Base-by-base conservation (phyloP, 345 rosid species). In the Syzygium oleosum region DNA sequence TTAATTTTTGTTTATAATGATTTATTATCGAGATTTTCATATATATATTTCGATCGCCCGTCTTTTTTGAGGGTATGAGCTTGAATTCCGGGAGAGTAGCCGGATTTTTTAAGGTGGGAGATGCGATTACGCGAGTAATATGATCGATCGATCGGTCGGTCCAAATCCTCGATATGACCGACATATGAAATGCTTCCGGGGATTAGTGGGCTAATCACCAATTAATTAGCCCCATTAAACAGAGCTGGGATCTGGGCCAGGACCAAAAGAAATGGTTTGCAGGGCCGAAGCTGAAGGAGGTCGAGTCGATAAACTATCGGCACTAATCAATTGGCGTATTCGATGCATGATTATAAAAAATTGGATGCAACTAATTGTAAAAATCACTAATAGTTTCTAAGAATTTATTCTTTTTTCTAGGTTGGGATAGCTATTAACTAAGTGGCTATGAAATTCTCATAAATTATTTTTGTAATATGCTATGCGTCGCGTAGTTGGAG, bases 401-500 rank as follows among this genome's bases (percentile, higher is more conserved):
- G 46, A 43, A 43, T 43, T 43, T 43, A 43, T 6, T 43, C 46
- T 43, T 43, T 41, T 43, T 68, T 9, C 79, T 4, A 17, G 23
- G 46, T 17, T 17, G 13, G 46, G 46, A 68, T 2, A 29, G 5
- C 79, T 34, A 34, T 68, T 34, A 19, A 68, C 22, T 11, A 38
- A 34, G 25, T 19, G 19, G 25, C 25, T 34, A 9, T 68, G 43
- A 9, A 34, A 68, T 68, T 73, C 25, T 34, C 25, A 9, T 17
- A 6, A 34, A 34, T 38, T 73, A 34, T 13, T 4, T 73, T 5
- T 34, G 19, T 4, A 34, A 4, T 34, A 17, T 5, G 0, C 1
- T 34, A 2, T 2, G 4, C 5, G 7, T 19, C 7, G 0, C 34
- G 79, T 12, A 19, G 4, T 56, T 8, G 27, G 17, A 2, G 5